Evolutionary conservation across 2,329 filamentous ascomycete species (phyloP), one percentile per base, ranked within the genome.

Genomic region (Trichophyton equinum): DNA sequence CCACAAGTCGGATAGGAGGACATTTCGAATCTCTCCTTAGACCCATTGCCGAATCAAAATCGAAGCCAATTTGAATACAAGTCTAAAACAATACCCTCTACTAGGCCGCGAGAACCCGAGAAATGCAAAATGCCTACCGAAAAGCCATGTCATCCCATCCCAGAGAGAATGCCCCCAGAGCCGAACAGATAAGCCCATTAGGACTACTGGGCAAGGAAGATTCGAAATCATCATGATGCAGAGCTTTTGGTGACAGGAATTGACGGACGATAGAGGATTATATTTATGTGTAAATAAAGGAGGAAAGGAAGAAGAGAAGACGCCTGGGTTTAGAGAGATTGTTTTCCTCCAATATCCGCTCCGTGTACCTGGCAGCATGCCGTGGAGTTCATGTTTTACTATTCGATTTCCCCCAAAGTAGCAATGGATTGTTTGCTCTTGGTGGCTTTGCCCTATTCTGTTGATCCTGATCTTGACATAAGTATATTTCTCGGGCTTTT

Each of bases 141-240:
- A 90, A 90, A 77, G 83, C 86, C 62, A 85, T 90, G 75, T 82
- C 85, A 61, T 81, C 86, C 68, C 85, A 87, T 68, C 82, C 87
- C 65, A 84, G 89, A 77, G 89, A 94, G 72, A 85, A 89, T 70
- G 87, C 85, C 62, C 90, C 90, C 63, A 91, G 83, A 65, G 88
- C 88, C 4, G 89, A 88, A 63, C 85, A 94, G 79, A 95, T 97
- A 80, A 82, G 90, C 74, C 91, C 87, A 73, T 75, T 97, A 64
- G 92, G 92, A 51, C 75, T 96, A 66, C 71, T 97, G 68, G 86
- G 87, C 70, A 90, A 90, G 74, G 87, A 94, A 67, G 88, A 95
- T 68, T 88, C 94, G 68, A 83, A 86, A 72, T 81, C 82, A 71
- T 80, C 46, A 51, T 51, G 46, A 51, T 51, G 11, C 5, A 15